phyloP scores from a whole-genome alignment of 192 early-diverging fungal genomes.

The Backusella luteola region DNA sequence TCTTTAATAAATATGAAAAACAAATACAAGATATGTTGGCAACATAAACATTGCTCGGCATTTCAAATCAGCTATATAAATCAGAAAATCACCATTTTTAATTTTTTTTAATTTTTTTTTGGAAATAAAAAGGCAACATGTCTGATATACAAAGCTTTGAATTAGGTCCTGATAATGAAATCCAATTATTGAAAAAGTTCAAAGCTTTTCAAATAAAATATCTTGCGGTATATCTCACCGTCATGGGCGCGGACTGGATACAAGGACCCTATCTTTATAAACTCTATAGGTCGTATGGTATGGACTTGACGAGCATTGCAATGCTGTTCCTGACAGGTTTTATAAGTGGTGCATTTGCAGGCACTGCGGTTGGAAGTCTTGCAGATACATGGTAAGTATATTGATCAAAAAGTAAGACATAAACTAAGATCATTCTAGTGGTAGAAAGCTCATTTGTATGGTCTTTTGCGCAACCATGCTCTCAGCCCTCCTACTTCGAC shows the following conservation, averaged over 20 bases:
- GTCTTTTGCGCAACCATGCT: conserved; percentile 50
- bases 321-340: conserved; percentile 74
- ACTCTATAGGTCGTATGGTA: conserved; percentile 61
- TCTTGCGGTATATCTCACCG: conserved; percentile 31
- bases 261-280: conserved; percentile 68
- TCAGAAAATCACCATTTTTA: neutral
- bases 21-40: neutral
- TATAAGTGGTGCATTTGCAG: conserved; percentile 65
- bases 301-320: conserved; percentile 57
- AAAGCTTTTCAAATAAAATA: conserved; percentile 20
- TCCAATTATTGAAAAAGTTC: conserved; percentile 17
- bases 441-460: conserved; percentile 46
- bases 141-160: conserved; percentile 11
- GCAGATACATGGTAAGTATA: conserved; percentile 62
- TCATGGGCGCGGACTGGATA: conserved; percentile 49
- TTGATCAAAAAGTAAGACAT: too few species aligned
- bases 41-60: neutral
- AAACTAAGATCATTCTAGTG: conserved; percentile 23
- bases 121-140: neutral
- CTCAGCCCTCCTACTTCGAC: conserved; percentile 37
- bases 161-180: conserved; percentile 7
- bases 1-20: neutral
- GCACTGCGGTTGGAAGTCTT: conserved; percentile 66
- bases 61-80: neutral
- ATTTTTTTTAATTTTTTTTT: neutral